Percentiles rank a stretch among this genome's conserved stretches.
Conservation (phyloP, 2,329 filamentous ascomycete genomes). For the Fusarium liriodendri region DNA sequence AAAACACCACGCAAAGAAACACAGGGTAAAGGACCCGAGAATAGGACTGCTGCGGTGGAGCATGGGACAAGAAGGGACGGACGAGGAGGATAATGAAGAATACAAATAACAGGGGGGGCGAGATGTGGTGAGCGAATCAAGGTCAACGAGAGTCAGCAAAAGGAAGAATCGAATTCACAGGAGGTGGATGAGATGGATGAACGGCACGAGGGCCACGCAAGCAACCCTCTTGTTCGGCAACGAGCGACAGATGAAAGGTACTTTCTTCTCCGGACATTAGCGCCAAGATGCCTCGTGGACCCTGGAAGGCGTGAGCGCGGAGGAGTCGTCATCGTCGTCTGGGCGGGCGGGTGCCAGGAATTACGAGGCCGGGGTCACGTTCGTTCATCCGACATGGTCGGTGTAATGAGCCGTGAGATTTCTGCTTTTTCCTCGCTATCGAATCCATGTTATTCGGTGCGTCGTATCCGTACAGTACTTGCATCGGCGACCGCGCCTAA, state of each 20-base stretch:
- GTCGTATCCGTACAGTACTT: neutral
- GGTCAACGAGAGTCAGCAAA: slow-evolving; percentile 6
- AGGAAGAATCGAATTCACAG: slow-evolving; percentile 27
- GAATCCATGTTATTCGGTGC: neutral
- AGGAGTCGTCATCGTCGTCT: slow-evolving; percentile 27
- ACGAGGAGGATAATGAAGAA: slow-evolving; percentile 30
- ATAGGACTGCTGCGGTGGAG: slow-evolving; percentile 34
- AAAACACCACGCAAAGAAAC: slow-evolving; percentile 31
- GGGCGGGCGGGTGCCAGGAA: slow-evolving; percentile 3
- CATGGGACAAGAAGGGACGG: slow-evolving; percentile 29
- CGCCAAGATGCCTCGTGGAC: slow-evolving; percentile 35
- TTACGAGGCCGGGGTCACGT: neutral
- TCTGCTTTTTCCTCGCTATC: neutral
- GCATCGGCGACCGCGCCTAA: neutral
- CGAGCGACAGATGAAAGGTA: slow-evolving; percentile 18
- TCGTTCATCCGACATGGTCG: neutral
- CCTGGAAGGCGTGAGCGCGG: slow-evolving; percentile 19
- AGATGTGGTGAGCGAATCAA: slow-evolving; percentile 30
- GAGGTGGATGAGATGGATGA: slow-evolving; percentile 33
- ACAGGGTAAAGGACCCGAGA: slow-evolving; percentile 33
- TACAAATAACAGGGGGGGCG: slow-evolving; percentile 25
- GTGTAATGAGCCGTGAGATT: neutral
- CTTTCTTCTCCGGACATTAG: slow-evolving; percentile 30
- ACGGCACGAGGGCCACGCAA: slow-evolving; percentile 40
- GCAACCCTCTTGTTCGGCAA: slow-evolving; percentile 17